Evolutionary conservation across 2,329 filamentous ascomycete species (phyloP), one percentile per base, ranked within the genome.

Genomic region (Nectriaceae sp.): DNA sequence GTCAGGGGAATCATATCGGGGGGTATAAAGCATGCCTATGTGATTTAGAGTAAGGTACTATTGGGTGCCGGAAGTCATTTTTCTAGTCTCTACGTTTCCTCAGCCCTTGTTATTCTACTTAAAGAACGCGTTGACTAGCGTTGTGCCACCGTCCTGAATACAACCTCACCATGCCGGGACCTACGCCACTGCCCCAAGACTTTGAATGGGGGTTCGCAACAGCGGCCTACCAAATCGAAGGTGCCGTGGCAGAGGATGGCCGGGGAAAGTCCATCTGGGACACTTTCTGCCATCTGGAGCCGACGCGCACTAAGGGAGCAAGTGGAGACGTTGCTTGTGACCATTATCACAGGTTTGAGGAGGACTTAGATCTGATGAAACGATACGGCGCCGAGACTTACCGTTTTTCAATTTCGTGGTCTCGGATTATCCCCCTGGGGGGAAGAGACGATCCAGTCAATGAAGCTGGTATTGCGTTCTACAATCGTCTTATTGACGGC

Each of bases 381-480:
- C 65, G 73, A 40, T 78, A 79, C 39, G 80, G 82, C 39, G 79
- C 80, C 6, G 75, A 78, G 53, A 78, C 78, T 4, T 87, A 87
- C 61, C 78, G 83, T 18, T 87, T 87, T 63, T 86, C 83, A 4
- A 69, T 87, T 29, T 82, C 82, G 8, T 87, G 84, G 84, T 80
- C 83, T 5, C 80, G 84, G 36, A 77, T 87, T 45, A 84, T 87
- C 45, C 84, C 84, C 1, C 72, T 84, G 0, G 83, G 84, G 11
- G 83, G 83, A 11, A 75, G 83, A 33, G 71, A 83, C 39, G 83
- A 87, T 55, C 77, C 82, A 1, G 58, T 87, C 58, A 87, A 86
- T 61, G 74, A 84, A 57, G 75, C 78, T 40, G 84, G 83, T 1
- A 60, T 87, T 11, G 70, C 76, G 21, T 80, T 82, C 61, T 87